These are phyloP conservation scores for Dendrobium officinale DNA, from an alignment of 106 monocot species.

Conservation along the genomic window DNA sequence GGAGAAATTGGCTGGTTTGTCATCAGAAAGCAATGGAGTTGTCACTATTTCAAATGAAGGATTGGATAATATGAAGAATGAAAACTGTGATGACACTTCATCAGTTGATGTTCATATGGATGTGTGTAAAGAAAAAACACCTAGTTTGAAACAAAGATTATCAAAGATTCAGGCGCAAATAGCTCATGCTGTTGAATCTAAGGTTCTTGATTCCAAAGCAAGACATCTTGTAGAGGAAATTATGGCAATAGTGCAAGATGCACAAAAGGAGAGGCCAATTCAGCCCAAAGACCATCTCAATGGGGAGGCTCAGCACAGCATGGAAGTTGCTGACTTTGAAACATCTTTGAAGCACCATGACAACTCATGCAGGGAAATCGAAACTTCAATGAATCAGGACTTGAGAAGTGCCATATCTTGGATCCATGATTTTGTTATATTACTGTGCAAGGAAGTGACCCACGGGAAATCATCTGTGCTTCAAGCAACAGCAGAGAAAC, in stretches of 20 bases:
- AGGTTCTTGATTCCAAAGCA: constrained; percentile 22
- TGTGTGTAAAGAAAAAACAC: constrained; percentile 15
- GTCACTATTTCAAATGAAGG: constrained; percentile 12
- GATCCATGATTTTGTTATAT: constrained; percentile 50
- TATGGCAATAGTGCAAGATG: constrained; percentile 39
- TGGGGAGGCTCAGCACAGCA: constrained; percentile 15
- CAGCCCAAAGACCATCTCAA: constrained; percentile 15
- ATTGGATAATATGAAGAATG: constrained; percentile 19
- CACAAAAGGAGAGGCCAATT: constrained; percentile 29
- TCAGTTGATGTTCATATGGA: constrained; percentile 21
- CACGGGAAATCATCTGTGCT: constrained; percentile 20
- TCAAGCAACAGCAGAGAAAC: constrained; percentile 21
- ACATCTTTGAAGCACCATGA: background rate
- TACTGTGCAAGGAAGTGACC: constrained; percentile 30
- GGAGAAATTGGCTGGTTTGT: constrained; percentile 55
- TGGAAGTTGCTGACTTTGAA: constrained; percentile 11
- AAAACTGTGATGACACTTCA: constrained; percentile 13
- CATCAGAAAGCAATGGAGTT: constrained; percentile 29
- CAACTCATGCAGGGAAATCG: constrained; percentile 5
- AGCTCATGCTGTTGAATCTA: constrained; percentile 36
- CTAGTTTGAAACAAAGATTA: constrained; percentile 17
- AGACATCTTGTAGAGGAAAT: constrained; percentile 50
- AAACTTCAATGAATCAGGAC: constrained; percentile 27
- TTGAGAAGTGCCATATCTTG: constrained; percentile 49
- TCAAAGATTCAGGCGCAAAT: constrained; percentile 45